Conservation (phyloP, 2,329 filamentous ascomycete genomes). For the Penicillium occitanis region DNA sequence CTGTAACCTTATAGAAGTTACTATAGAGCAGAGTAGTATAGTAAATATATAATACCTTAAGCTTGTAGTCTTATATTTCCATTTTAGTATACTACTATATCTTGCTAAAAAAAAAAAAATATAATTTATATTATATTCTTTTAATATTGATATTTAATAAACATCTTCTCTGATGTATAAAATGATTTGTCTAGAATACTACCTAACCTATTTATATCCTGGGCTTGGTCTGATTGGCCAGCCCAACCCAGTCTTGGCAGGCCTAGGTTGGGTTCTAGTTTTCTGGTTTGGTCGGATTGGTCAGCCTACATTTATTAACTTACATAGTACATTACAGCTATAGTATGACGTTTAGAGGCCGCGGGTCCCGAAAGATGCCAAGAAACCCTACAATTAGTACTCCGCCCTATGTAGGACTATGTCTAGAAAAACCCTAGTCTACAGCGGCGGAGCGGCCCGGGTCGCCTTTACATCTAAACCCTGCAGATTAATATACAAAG, state of each 20-base stretch:
- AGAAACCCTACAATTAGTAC: not conserved
- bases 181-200: not conserved
- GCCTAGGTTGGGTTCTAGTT: too few relatives aligned
- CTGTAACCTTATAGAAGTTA: not conserved
- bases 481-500: not conserved
- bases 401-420: not conserved
- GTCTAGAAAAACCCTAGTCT: not conserved
- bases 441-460: not conserved
- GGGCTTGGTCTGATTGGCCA: too few relatives aligned
- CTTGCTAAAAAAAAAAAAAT: not conserved
- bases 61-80: not conserved
- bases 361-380: not conserved
- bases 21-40: not conserved
- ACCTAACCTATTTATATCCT: too few relatives aligned
- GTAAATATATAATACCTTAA: not conserved
- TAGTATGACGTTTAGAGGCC: not conserved
- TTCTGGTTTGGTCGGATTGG: too few relatives aligned
- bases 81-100: conserved; percentile 1
- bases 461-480: not conserved
- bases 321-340: too few relatives aligned
- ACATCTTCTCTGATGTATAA: not conserved
- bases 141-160: too few relatives aligned
- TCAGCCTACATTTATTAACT: too few relatives aligned
- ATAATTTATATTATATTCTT: too few relatives aligned
- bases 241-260: too few relatives aligned